Percentiles rank a stretch among this genome's conserved stretches.
These are phyloP conservation scores for Trichoderma guizhouense DNA, from an alignment of 2,329 filamentous ascomycete genomes.

Conservation along the genomic window DNA sequence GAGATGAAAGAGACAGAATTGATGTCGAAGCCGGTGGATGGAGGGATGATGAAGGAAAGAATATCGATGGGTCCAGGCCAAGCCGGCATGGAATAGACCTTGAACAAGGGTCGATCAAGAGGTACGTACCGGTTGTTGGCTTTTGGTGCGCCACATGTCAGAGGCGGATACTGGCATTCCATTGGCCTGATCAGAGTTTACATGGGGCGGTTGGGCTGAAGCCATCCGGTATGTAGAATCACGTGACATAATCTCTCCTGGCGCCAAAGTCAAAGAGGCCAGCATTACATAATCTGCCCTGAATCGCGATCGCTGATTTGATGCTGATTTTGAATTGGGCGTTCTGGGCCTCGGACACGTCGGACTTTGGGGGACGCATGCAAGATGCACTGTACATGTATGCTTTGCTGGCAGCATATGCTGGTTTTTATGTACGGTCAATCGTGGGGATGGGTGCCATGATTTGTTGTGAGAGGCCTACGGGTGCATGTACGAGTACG, in stretches of 20 bases:
- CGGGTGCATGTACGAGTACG: neutral
- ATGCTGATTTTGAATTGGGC: neutral
- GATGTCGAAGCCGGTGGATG: slow-evolving; percentile 3
- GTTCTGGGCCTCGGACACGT: slow-evolving; percentile 11
- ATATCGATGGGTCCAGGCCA: slow-evolving; percentile 11
- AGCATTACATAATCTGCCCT: slow-evolving; percentile 3
- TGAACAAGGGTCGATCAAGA: slow-evolving; percentile 2
- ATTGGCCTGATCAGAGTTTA: slow-evolving; percentile 17
- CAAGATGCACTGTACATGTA: neutral
- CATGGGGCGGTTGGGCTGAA: slow-evolving; percentile 11
- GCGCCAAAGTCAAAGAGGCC: neutral
- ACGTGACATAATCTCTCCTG: slow-evolving; percentile 13
- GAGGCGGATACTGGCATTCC: neutral
- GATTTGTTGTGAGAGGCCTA: neutral
- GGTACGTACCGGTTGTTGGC: neutral
- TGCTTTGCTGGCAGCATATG: slow-evolving; percentile 14
- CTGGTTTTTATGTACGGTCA: neutral
- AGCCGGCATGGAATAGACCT: neutral
- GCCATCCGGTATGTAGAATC: neutral
- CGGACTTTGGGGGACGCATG: neutral
- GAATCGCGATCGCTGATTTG: neutral
- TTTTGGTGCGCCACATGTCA: slow-evolving; percentile 17
- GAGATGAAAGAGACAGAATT: neutral
- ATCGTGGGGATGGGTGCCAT: neutral
- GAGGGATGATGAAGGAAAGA: slow-evolving; percentile 16